A percentile compares a stretch with the other conserved stretches of the same genome.
Evolutionary conservation across 169 alveolate genomes (phyloP).

Genomic region (Perkinsus olseni): DNA sequence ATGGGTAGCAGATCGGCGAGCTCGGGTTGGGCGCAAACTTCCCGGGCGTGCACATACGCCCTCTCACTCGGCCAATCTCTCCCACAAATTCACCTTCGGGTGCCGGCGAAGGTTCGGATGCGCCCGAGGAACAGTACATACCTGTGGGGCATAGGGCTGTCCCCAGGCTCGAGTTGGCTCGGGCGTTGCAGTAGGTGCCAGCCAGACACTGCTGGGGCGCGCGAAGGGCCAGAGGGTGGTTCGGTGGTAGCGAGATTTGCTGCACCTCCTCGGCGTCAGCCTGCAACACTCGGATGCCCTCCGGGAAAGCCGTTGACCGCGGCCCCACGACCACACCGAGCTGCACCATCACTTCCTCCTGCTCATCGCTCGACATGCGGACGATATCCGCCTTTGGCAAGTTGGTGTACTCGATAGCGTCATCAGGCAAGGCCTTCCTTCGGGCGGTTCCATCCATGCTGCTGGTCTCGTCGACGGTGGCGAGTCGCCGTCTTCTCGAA

Average conservation of each 20-base stretch:
- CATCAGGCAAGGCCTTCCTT: background rate
- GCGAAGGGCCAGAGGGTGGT: background rate
- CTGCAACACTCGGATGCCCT: background rate
- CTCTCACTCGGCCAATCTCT: background rate
- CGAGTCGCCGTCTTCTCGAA: background rate
- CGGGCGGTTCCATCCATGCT: background rate
- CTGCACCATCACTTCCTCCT: background rate
- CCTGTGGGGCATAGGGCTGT: slow-evolving; percentile 2
- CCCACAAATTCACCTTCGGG: slow-evolving; percentile 6
- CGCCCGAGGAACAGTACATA: background rate
- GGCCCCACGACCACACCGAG: background rate
- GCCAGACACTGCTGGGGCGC: slow-evolving; percentile 16
- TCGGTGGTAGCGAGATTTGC: background rate
- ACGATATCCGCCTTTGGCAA: background rate
- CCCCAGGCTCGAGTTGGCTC: slow-evolving; percentile 8
- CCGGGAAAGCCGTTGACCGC: background rate
- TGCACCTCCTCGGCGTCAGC: background rate
- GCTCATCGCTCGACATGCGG: background rate
- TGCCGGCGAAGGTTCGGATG: background rate
- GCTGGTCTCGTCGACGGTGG: background rate
- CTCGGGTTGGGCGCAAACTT: slow-evolving; percentile 1
- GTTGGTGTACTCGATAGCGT: background rate
- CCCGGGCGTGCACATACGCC: slow-evolving; percentile 5
- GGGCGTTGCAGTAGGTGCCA: background rate
- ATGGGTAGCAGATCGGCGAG: slow-evolving; percentile 5